A percentile compares a stretch with the other conserved stretches of the same genome.
Conservation (phyloP, 768 basidiomycete genomes). For the Dentipellis fragilis region DNA sequence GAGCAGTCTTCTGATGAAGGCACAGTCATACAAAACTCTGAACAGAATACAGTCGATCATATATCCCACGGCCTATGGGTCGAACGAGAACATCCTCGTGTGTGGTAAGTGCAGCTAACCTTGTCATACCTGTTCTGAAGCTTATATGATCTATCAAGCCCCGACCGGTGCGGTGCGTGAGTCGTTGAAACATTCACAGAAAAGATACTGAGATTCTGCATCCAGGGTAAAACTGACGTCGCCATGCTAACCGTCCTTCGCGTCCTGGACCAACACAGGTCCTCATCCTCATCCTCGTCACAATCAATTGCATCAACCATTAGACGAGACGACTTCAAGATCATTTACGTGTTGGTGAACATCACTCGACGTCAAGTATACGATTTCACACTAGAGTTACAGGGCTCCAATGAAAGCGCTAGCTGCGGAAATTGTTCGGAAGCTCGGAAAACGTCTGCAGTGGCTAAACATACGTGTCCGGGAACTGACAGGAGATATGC, state of each 20-base stretch:
- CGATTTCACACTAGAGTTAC: not conserved
- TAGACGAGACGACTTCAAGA: constrained; percentile 71
- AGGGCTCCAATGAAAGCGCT: constrained; percentile 98
- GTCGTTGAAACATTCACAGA: not conserved
- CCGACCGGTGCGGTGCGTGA: constrained; percentile 89
- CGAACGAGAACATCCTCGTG: constrained; percentile 93
- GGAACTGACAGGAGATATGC: constrained; percentile 90
- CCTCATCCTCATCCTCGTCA: constrained; percentile 15
- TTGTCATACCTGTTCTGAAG: not conserved
- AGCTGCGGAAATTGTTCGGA: constrained; percentile 90
- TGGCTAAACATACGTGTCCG: constrained; percentile 84
- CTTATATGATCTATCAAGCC: constrained; percentile 36
- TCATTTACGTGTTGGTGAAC: constrained; percentile 81
- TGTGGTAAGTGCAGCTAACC: constrained; percentile 48
- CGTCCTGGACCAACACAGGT: constrained; percentile 66
- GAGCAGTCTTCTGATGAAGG: not conserved
- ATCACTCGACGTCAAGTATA: not conserved
- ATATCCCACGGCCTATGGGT: constrained; percentile 85
- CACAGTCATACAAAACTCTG: constrained; percentile 72
- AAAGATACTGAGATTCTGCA: not conserved
- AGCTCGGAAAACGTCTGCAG: constrained; percentile 78
- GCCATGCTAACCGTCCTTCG: constrained; percentile 91
- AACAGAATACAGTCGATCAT: constrained; percentile 96
- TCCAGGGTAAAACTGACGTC: constrained; percentile 96
- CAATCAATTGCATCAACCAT: constrained; percentile 40